Evolutionary conservation across 495 filamentous ascomycete genomes (phyloP).

Genomic region (Daldinia childiae): DNA sequence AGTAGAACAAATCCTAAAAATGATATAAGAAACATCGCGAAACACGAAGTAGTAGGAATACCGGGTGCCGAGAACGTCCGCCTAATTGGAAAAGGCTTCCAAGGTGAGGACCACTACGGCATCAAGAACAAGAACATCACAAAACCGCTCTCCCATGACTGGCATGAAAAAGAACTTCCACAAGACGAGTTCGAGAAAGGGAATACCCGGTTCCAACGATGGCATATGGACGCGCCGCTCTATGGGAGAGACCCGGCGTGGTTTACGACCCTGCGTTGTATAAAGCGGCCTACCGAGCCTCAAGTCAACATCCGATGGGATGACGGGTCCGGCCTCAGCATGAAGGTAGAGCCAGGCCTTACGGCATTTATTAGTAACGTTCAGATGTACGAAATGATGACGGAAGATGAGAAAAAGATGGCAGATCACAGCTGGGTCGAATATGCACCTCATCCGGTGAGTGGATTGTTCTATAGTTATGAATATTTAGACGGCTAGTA

Average conservation of each 20-base stretch:
- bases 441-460: conserved; percentile 53
- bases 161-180: conserved; percentile 45
- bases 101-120: conserved; percentile 55
- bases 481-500: conserved; percentile 4
- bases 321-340: conserved; percentile 49
- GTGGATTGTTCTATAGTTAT: conserved; percentile 3
- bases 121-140: conserved; percentile 50
- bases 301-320: conserved; percentile 55
- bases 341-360: conserved; percentile 45
- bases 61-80: conserved; percentile 56
- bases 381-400: conserved; percentile 52
- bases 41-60: conserved; percentile 50
- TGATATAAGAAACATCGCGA: conserved; percentile 42
- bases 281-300: conserved; percentile 47
- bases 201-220: conserved; percentile 53
- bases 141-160: conserved; percentile 51
- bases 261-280: conserved; percentile 54
- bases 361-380: conserved; percentile 48
- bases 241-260: conserved; percentile 55
- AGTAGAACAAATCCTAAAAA: not conserved
- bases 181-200: conserved; percentile 46
- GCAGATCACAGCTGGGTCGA: conserved; percentile 56
- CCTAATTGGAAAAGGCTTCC: conserved; percentile 55
- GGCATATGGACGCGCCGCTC: conserved; percentile 58
- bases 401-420: conserved; percentile 50